These are phyloP conservation scores for Magnolia sinica DNA, from an alignment of 164 flowering plant genomes.

Conservation along the genomic window DNA sequence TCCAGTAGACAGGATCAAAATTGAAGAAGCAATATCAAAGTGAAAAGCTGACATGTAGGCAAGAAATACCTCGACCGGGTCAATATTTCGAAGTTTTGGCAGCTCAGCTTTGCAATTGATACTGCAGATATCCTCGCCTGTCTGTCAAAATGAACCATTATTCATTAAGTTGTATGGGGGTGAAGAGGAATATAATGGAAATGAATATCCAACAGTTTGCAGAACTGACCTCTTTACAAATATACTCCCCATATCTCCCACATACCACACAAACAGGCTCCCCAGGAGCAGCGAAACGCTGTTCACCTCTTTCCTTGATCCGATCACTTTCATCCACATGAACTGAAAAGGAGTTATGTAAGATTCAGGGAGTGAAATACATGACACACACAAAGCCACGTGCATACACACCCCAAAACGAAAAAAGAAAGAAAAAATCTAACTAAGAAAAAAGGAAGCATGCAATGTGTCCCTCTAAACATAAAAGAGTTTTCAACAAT, in stretches of 20 bases:
- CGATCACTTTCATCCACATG: constrained; percentile 27
- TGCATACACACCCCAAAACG: background rate
- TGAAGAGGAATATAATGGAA: background rate
- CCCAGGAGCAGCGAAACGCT: constrained; percentile 72
- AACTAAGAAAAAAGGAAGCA: background rate
- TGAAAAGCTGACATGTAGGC: background rate
- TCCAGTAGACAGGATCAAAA: background rate
- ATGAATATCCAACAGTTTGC: background rate
- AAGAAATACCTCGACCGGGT: constrained; percentile 33
- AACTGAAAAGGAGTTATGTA: constrained; percentile 22
- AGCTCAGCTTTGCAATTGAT: constrained; percentile 76
- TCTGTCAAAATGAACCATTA: constrained; percentile 37
- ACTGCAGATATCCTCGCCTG: constrained; percentile 90
- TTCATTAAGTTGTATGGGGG: background rate
- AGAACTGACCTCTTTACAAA: constrained; percentile 63
- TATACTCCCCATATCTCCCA: constrained; percentile 89
- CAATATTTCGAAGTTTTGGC: constrained; percentile 28
- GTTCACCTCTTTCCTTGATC: constrained; percentile 58
- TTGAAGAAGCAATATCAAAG: background rate
- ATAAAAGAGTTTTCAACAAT: background rate
- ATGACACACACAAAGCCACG: background rate
- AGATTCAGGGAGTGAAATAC: background rate
- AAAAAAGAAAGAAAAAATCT: no score
- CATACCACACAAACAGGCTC: constrained; percentile 85
- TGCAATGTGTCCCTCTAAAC: background rate